phyloP scores from a whole-genome alignment of 2,329 filamentous ascomycete species.

The Tothia fuscella region DNA sequence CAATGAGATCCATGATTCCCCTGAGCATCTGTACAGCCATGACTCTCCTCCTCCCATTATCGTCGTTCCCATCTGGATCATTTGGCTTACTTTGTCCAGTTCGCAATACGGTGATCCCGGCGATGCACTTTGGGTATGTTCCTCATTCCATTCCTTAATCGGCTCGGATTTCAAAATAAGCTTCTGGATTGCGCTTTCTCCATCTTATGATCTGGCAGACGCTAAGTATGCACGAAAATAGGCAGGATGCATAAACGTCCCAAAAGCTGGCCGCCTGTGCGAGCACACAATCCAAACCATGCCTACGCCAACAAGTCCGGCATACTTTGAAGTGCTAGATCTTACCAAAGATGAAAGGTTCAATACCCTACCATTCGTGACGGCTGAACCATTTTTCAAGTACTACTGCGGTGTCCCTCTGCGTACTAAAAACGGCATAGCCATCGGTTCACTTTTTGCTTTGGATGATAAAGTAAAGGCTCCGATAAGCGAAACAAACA shows the following conservation, averaged over 20 bases:
- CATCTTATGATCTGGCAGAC: no score
- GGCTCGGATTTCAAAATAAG: no score
- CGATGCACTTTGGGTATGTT: slow-evolving; percentile 25
- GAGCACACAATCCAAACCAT: slow-evolving; percentile 20
- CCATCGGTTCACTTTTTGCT: slow-evolving; percentile 23
- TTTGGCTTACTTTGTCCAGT: slow-evolving; percentile 7
- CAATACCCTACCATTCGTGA: slow-evolving; percentile 20
- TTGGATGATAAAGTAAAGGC: slow-evolving; percentile 18
- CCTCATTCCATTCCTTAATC: no score
- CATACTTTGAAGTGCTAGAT: slow-evolving; percentile 27
- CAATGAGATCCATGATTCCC: no score
- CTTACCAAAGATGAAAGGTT: slow-evolving; percentile 21
- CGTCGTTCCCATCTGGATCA: no score
- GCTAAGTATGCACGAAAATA: no score
- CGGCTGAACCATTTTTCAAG: slow-evolving; percentile 19
- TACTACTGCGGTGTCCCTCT: slow-evolving; percentile 25
- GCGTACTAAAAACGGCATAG: slow-evolving; percentile 19
- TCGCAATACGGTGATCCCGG: slow-evolving; percentile 19
- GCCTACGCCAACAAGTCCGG: slow-evolving; percentile 17
- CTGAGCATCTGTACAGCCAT: no score
- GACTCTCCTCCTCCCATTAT: no score
- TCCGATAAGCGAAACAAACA: slow-evolving; percentile 15
- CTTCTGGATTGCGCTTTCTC: no score
- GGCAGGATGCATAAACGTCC: slow-evolving; percentile 18
- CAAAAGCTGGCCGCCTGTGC: slow-evolving; percentile 24